A percentile compares a stretch with the other conserved stretches of the same genome.
phyloP scores from a whole-genome alignment of 2,329 filamentous ascomycete species.

The Myriosclerotinia duriaeana region DNA sequence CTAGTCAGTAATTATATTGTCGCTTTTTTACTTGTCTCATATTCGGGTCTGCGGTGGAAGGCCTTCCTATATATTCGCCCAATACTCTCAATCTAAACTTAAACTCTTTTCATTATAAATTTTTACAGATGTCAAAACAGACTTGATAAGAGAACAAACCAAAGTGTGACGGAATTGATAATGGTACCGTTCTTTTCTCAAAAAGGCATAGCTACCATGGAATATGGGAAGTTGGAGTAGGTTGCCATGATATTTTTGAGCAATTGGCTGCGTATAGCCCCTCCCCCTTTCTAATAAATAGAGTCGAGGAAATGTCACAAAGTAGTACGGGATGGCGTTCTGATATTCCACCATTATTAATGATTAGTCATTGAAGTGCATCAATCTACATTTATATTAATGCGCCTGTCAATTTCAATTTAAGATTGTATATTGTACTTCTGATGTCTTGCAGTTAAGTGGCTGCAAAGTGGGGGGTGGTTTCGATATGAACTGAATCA shows the following conservation, averaged over 20 bases:
- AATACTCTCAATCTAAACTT: background rate
- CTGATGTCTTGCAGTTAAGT: background rate
- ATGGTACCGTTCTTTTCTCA: too few relatives aligned
- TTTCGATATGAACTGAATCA: background rate
- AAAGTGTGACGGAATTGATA: too few relatives aligned
- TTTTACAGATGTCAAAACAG: background rate
- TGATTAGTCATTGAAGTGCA: background rate
- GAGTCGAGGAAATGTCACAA: background rate
- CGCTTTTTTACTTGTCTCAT: background rate
- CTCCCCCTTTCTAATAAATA: background rate
- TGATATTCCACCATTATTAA: background rate
- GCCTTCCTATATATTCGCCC: background rate
- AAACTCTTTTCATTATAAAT: background rate
- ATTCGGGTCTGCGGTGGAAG: background rate
- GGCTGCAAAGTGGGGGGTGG: too few relatives aligned
- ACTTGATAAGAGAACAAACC: too few relatives aligned
- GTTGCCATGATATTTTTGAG: background rate
- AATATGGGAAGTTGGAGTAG: background rate
- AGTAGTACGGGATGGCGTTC: background rate
- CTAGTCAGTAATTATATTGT: constrained; percentile 8
- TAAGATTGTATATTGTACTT: background rate
- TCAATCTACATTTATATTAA: background rate
- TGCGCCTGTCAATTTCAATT: background rate
- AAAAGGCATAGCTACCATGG: too few relatives aligned
- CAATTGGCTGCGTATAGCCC: background rate